Evolutionary conservation across 352 stramenopile species (phyloP).

Genomic region (Thalassiosira mediterranea): DNA sequence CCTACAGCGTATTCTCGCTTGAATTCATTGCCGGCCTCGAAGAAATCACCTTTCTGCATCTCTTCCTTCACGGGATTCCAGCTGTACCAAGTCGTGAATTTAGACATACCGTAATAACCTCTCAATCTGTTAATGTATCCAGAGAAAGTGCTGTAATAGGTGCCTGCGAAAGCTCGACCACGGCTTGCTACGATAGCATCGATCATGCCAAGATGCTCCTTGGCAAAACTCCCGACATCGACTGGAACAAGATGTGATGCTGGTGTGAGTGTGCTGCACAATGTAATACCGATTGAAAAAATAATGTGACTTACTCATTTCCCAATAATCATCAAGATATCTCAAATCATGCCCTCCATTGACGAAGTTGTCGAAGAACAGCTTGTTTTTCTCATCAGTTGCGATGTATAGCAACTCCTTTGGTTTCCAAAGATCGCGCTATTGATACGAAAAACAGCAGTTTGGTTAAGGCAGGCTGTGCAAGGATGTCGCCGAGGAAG

Average conservation of each 20-base stretch:
- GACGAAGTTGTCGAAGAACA: constrained; percentile 75
- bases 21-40: constrained; percentile 51
- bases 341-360: constrained; percentile 45
- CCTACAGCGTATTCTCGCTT: constrained; percentile 70
- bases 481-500: too few species aligned
- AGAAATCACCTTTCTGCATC: constrained; percentile 52
- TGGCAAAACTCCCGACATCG: constrained; percentile 61
- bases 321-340: constrained; percentile 80
- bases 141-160: constrained; percentile 81
- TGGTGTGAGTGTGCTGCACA: too few species aligned
- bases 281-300: too few species aligned
- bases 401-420: constrained; percentile 75
- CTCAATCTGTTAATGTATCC: constrained; percentile 81
- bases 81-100: constrained; percentile 46
- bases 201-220: constrained; percentile 75
- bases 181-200: constrained; percentile 63
- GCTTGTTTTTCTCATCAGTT: constrained; percentile 74
- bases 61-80: constrained; percentile 48
- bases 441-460: too few species aligned
- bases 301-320: too few species aligned
- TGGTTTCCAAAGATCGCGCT: constrained; percentile 42
- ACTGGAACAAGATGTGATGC: too few species aligned
- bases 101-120: constrained; percentile 68
- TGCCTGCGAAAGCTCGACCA: constrained; percentile 54
- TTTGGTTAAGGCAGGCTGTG: too few species aligned